Base-by-base conservation (phyloP, 2,329 filamentous ascomycete species). In the Calonectria pteridis region DNA sequence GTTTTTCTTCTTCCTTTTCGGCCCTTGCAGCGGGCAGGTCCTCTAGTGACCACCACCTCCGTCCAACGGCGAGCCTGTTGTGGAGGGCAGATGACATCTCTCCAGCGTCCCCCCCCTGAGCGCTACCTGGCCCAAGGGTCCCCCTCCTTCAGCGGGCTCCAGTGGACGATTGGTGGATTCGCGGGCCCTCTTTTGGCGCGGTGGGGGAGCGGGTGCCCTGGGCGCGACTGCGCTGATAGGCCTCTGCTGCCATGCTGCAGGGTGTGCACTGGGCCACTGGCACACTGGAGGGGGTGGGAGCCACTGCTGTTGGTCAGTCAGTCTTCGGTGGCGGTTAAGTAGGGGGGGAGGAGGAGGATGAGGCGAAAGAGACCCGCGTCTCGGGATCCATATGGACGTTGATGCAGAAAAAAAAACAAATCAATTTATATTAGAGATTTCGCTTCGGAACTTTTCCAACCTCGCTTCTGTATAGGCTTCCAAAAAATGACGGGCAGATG, bases 131-230 rank as follows among this genome's bases (percentile, higher is more conserved):
- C 29, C 31, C 55, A 59, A 51, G 43, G 63, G 46, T 66, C 43
- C 46, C n/a, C 37, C 28, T 26, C 35, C 55, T 43, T 59, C 53
- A 55, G 59, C 53, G 55, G 71, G 49, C 33, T 69, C 58, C 58
- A 69, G 20, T 23, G 58, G 59, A 26, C 51, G 46, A 69, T 69
- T 69, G 71, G 58, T 65, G 58, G 66, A 65, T 59, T 35, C 50
- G 20, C 13, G 26, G 33, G 43, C n/a, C 43, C 43, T 46, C 46
- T 20, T 53, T 64, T 31, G 40, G 69, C 20, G 69, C 40, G 64
- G 69, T 53, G 64, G 64, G 55, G 46, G 49, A 37, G 46, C 31
- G 62, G 62, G 59, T 71, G 69, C 51, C 59, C 63, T 67, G 68
- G 50, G 49, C 35, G 62, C 33, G 55, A 35, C 20, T 23, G 55